These are phyloP conservation scores for Atalantia buxifolia DNA, from an alignment of 345 rosid species.

Conservation along the genomic window DNA sequence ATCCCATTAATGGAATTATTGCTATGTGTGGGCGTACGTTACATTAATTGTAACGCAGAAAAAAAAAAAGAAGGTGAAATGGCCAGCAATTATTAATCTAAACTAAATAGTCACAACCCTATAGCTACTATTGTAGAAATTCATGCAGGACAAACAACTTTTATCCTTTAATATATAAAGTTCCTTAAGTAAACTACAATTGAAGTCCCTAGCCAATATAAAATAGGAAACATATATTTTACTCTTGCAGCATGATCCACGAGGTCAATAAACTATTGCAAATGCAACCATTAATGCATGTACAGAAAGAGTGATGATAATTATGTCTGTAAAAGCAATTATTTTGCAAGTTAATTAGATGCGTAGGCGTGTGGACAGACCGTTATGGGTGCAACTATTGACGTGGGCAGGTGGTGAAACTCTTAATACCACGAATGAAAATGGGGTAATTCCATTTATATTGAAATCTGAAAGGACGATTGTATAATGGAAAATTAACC, in stretches of 20 bases:
- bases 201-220: neutral
- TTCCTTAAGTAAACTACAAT: neutral
- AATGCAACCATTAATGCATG: neutral
- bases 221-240: neutral
- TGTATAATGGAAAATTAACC: constrained; percentile 13
- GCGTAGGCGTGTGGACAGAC: constrained; percentile 20
- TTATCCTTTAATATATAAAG: neutral
- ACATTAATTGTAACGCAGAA: too few relatives aligned
- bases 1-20: too few relatives aligned
- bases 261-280: neutral
- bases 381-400: neutral
- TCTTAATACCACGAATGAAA: neutral
- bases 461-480: neutral
- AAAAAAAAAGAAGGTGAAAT: too few relatives aligned
- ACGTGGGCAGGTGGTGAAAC: constrained; percentile 17
- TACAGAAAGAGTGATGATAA: neutral
- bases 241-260: neutral
- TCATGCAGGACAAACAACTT: neutral
- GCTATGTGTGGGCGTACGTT: too few relatives aligned
- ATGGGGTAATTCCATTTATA: neutral
- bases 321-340: neutral
- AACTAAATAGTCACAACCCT: too few relatives aligned
- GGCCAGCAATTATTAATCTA: too few relatives aligned
- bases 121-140: too few relatives aligned
- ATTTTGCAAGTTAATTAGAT: neutral